Base-by-base conservation (phyloP, 495 filamentous ascomycete species). In the Trichoderma parareesei region DNA sequence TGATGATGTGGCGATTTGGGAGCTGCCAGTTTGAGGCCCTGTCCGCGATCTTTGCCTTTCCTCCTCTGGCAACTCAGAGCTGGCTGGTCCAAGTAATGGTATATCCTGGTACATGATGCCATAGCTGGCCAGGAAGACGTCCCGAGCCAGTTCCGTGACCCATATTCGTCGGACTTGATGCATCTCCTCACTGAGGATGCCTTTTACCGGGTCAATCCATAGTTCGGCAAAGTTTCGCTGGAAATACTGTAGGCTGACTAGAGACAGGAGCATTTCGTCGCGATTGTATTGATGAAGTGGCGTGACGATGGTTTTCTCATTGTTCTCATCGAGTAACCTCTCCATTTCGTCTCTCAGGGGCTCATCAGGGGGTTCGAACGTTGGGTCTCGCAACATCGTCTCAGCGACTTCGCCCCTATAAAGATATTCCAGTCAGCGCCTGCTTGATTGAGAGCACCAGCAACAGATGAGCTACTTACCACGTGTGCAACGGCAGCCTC, bases 51-150 rank as follows among this genome's bases (percentile, higher is more conserved):
- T 33, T 6, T 16, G 53, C 10, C 10, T 35, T 1, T 57, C 53
- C 8, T 57, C 53, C 27, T 57, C 53, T 14, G 53, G 14, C 20
- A n/a, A n/a, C 42, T 46, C 40, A 9, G 61, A 46, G n/a, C 33
- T 44, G 18, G n/a, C 18, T 11, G 40, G 27, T 3, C 61, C 42
- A 37, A 63, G 43, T 20, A 63, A 33, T 27, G 61, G 27, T 8
- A 38, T 40, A 10, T 48, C 27, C 40, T 63, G 61, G n/a, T 27
- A 43, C 41, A 44, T 44, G 61, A 63, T 63, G 3, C 61, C 61
- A 18, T 63, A 44, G 8, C 13, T 63, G 27, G 61, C 48, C 16
- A 63, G 20, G 61, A 63, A 63, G 18, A 33, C 33, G 11, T 63
- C 61, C 35, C 61, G 48, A 27, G 61, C 61, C 20, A 63, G n/a